Base-by-base conservation (phyloP, 768 basidiomycete species). In the Chiua virens region DNA sequence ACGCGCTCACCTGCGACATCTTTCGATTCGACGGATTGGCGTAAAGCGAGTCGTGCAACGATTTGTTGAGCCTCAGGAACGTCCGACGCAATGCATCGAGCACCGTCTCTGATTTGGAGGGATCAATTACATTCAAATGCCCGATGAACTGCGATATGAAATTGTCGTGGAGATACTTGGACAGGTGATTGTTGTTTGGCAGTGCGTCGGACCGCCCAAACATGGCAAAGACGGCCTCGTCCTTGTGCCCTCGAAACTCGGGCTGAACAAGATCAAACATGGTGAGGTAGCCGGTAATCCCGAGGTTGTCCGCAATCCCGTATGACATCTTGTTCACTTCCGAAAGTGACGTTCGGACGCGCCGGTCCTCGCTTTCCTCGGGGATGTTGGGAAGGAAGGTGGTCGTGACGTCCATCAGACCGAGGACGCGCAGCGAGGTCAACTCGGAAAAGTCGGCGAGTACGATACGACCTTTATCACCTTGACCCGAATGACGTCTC, bases 331-430 rank as follows among this genome's bases (percentile, higher is more conserved):
- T 83, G 71, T 89, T 89, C 50, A 98, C 86, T 30, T 89, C 88
- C 3, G 91, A 91, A 27, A 83, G 75, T 5, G 95, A 97, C 1
- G 93, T 96, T 41, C 97, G 87, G 4, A 99, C 86, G 0, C 97
- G 89, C 15, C 94, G 83, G 47, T 93, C 89, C 47, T 93, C 90
- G 56, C 75, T 86, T 65, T 94, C 92, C 57, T 90, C 87, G 0
- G 90, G 88, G 42, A 90, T 87, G 54, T 82, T 85, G 35, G 76
- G 71, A 21, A 78, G 68, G 44, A 77, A 79, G 8, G 82, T 81
- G 13, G 82, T 85, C 17, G 85, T 79, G 55, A 99, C 92, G 66
- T 98, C 97, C 90, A 98, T 99, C 34, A 99, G 80, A n/a, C 97
- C 97, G 11, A 99, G 80, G 11, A 95, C 85, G 23, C 86, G 87